Evolutionary conservation across 169 alveolate species (phyloP).

Genomic region (Cryptosporidium ubiquitum): DNA sequence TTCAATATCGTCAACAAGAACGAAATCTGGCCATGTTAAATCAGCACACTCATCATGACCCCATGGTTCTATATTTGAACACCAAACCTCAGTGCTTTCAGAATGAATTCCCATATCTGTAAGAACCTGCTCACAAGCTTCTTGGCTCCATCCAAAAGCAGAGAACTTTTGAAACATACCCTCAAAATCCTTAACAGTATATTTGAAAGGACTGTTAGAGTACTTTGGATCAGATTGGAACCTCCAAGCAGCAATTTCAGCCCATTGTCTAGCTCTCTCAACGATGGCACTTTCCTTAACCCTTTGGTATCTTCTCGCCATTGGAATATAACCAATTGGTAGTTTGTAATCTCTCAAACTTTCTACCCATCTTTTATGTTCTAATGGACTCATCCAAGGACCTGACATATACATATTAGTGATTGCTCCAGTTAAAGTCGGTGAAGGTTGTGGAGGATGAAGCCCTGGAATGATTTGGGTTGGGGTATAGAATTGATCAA

Average conservation of each 20-base stretch:
- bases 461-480: constrained; percentile 3
- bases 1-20: constrained; percentile 63
- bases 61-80: constrained; percentile 73
- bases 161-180: constrained; percentile 48
- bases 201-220: constrained; percentile 31
- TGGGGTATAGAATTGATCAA: constrained; percentile 24
- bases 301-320: constrained; percentile 67
- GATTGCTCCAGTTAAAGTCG: not conserved
- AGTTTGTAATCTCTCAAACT: constrained; percentile 41
- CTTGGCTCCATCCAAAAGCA: constrained; percentile 64
- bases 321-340: constrained; percentile 63
- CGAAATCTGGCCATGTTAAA: constrained; percentile 58
- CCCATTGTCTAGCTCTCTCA: constrained; percentile 73
- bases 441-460: constrained; percentile 5
- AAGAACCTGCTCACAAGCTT: constrained; percentile 70
- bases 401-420: constrained; percentile 19
- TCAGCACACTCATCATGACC: constrained; percentile 74
- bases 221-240: constrained; percentile 69
- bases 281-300: constrained; percentile 35
- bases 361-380: constrained; percentile 33
- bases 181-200: constrained; percentile 57
- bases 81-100: constrained; percentile 52
- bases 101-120: constrained; percentile 63
- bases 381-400: constrained; percentile 68
- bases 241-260: constrained; percentile 72